A percentile compares a stretch with the other conserved stretches of the same genome.
Evolutionary conservation across 441 rosid genomes (phyloP).

Genomic region (Brassica hybrid): DNA sequence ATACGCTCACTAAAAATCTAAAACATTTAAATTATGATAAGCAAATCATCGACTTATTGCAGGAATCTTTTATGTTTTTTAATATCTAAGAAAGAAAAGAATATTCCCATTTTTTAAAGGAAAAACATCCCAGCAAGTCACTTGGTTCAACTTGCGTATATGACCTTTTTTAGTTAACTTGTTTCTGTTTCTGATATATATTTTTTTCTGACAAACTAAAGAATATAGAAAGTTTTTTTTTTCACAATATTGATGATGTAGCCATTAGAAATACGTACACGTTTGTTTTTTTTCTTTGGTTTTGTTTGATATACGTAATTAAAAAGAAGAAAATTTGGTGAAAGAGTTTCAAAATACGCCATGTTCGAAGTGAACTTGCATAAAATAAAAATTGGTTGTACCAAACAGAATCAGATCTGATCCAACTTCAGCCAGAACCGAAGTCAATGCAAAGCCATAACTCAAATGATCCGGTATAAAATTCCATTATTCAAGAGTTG

Average conservation of each 20-base stretch:
- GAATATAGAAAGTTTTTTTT: not conserved
- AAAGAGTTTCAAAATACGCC: not conserved
- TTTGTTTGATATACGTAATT: not conserved
- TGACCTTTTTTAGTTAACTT: constrained; percentile 29
- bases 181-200: constrained; percentile 13
- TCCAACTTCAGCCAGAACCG: not conserved
- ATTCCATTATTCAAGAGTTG: not conserved
- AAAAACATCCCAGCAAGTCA: constrained; percentile 36
- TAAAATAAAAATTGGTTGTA: not conserved
- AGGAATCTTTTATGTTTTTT: not conserved
- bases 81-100: constrained; percentile 22
- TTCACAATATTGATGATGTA: not conserved
- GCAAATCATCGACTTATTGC: not conserved
- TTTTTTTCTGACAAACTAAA: not conserved
- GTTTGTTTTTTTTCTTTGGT: not conserved
- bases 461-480: not conserved
- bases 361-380: not conserved
- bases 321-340: not conserved
- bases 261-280: not conserved
- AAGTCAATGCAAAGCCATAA: not conserved
- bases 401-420: constrained; percentile 1
- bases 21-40: not conserved
- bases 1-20: not conserved
- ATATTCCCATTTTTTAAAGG: constrained; percentile 24
- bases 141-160: constrained; percentile 32